Evolutionary conservation across 257 asterid genomes (phyloP).

Genomic region (Nicotiana sylvestris): DNA sequence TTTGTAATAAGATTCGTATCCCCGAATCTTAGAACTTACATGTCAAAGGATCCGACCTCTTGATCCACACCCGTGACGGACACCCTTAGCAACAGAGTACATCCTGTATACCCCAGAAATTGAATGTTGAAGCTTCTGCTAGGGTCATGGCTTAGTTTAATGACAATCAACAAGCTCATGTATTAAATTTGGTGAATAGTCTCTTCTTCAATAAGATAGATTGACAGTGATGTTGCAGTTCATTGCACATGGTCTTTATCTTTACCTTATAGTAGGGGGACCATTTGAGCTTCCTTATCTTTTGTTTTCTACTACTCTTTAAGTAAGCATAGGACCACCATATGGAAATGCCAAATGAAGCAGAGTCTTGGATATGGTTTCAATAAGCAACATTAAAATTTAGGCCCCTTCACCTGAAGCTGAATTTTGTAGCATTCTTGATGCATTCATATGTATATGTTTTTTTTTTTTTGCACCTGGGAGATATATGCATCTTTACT

Average conservation of each 20-base stretch:
- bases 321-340: not conserved
- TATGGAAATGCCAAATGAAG: not conserved
- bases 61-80: no score
- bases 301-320: not conserved
- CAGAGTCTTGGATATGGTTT: not conserved
- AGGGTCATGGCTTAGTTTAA: not conserved
- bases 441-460: not conserved
- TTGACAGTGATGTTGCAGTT: not conserved
- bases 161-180: not conserved
- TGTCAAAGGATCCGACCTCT: no score
- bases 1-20: no score
- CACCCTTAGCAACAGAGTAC: not conserved
- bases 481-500: not conserved
- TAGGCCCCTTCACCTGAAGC: not conserved
- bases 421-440: not conserved
- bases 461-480: not conserved
- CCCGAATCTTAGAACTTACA: no score
- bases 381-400: not conserved
- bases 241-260: not conserved
- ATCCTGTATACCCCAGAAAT: not conserved
- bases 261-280: not conserved
- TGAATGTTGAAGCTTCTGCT: not conserved
- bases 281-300: not conserved
- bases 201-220: not conserved
- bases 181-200: constrained; percentile 2